Conservation (phyloP, 2,329 filamentous ascomycete species). For the Aspergillus vadensis region DNA sequence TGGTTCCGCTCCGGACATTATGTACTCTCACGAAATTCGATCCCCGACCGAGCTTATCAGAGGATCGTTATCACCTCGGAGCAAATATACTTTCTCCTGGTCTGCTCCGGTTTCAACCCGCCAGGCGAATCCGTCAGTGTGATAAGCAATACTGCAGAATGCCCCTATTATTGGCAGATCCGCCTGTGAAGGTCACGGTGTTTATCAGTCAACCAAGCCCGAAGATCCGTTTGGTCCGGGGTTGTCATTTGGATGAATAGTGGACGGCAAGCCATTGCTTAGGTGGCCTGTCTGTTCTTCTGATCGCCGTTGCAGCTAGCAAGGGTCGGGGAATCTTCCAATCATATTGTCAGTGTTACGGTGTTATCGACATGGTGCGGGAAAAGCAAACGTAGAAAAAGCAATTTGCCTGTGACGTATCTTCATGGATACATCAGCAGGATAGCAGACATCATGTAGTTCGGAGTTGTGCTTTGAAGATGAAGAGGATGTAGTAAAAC, state of each 20-base stretch:
- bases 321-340: not conserved
- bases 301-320: not conserved
- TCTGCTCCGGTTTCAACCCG: not conserved
- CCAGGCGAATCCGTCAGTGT: not conserved
- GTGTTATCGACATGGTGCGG: not conserved
- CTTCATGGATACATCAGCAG: not conserved
- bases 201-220: not conserved
- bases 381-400: not conserved
- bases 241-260: not conserved
- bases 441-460: not conserved
- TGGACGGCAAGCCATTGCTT: not conserved
- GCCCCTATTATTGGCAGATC: not conserved
- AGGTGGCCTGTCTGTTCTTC: not conserved
- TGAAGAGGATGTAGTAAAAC: not conserved
- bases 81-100: constrained; percentile 1
- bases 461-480: not conserved
- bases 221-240: not conserved
- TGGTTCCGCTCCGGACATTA: not conserved
- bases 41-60: not conserved
- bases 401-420: not conserved
- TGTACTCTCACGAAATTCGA: not conserved
- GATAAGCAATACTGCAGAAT: not conserved
- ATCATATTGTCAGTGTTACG: not conserved
- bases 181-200: not conserved
- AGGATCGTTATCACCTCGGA: not conserved